Percentiles rank a stretch among this genome's conserved stretches.
These are phyloP conservation scores for Quercus parvula DNA, from an alignment of 306 rosid genomes.

Conservation along the genomic window DNA sequence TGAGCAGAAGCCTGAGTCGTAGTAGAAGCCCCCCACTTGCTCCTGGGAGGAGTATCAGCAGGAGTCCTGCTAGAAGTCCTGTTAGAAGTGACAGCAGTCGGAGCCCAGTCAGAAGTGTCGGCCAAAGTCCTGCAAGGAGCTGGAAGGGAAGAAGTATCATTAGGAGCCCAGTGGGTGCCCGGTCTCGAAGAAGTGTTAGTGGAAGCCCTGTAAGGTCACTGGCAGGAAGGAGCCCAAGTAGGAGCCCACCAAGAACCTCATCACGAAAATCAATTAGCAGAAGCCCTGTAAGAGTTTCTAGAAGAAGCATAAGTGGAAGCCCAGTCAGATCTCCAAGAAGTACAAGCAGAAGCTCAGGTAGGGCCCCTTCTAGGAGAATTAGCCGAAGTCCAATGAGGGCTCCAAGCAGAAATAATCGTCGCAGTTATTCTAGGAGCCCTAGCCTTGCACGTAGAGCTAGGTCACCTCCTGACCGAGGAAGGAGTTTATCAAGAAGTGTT, in stretches of 20 bases:
- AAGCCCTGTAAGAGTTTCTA: slow-evolving; percentile 61
- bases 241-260: slow-evolving; percentile 57
- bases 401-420: slow-evolving; percentile 52
- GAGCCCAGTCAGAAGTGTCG: slow-evolving; percentile 48
- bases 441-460: slow-evolving; percentile 70
- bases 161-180: slow-evolving; percentile 55
- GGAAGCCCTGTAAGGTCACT: slow-evolving; percentile 43
- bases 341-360: slow-evolving; percentile 79
- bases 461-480: slow-evolving; percentile 60
- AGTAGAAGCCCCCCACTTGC: slow-evolving; percentile 43
- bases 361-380: slow-evolving; percentile 55
- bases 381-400: slow-evolving; percentile 74
- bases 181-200: slow-evolving; percentile 37
- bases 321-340: slow-evolving; percentile 77
- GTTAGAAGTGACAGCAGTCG: slow-evolving; percentile 37
- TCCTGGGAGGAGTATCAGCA: slow-evolving; percentile 49
- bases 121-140: slow-evolving; percentile 40
- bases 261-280: slow-evolving; percentile 50
- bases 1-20: slow-evolving; percentile 49
- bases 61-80: slow-evolving; percentile 51
- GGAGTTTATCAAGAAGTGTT: slow-evolving; percentile 78
- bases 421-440: slow-evolving; percentile 81
- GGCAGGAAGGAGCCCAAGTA: slow-evolving; percentile 44
- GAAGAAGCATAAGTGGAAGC: slow-evolving; percentile 62
- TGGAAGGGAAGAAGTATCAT: slow-evolving; percentile 37